Base-by-base conservation (phyloP, 2,329 filamentous ascomycete species). In the Triangularia setosa region DNA sequence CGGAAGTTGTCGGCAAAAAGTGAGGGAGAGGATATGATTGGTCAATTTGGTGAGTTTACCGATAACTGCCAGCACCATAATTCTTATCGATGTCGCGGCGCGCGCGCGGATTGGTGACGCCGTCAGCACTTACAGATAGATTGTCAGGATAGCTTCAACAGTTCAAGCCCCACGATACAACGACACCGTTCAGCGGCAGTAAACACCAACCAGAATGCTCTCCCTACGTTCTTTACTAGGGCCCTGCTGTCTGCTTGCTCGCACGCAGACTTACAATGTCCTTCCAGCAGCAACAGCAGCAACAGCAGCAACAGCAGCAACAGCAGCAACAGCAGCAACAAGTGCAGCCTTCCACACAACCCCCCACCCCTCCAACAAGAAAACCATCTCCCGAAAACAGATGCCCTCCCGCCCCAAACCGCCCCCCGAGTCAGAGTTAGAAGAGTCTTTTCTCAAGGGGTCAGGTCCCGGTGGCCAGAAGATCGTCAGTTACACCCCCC, bases 381-480 rank as follows among this genome's bases (percentile, higher is more conserved):
- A 55, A 55, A 55, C 58, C 12, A 21, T 60, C 40, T 60, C 58
- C 12, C 35, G 40, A 2, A 60, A 40, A n/a, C 84, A 84, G 61
- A 81, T 96, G 73, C 93, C 94, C 1, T 89, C 92, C 5, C 87
- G 93, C 3, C 89, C 90, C 14, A 85, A 82, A 66, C 83, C 87
- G 12, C 86, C 95, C 21, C 83, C 88, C 12, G 93, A 97, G 69
- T 80, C 83, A 18, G 93, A 97, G 60, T 87, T 98, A 69, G 87
- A 89, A 63, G 91, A 97, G 73, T 84, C 84, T 52, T 98, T 96
- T 78, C 83, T 99, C 66, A 96, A 95, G 75, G 95, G 95, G 71
- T 91, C 87, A 70, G 95, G 95, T 1, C 94, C 95, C 0, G 95
- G 95, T 24, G 95, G 95, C 0, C 95, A 99, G 75, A 97, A 97